Base-by-base conservation (phyloP, 257 asterid genomes). In the Schizonepeta tenuifolia region DNA sequence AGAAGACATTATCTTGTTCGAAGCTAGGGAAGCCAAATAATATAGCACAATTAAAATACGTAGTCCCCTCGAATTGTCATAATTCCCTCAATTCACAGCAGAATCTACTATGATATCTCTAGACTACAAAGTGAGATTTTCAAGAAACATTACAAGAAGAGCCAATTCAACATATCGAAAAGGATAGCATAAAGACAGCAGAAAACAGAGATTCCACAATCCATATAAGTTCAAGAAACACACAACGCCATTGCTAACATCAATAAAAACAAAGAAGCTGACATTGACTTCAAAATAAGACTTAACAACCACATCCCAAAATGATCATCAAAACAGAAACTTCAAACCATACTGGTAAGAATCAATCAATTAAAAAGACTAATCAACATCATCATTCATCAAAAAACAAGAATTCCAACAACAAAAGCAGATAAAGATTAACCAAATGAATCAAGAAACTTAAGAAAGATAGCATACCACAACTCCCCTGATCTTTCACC, bases 401-500 rank as follows among this genome's bases (percentile, higher is more conserved):
- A 15, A 26, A 26, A 26, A 18, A 51, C 63, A 74, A 62, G 28
- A 62, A 53, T 38, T 6, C 21, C 28, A 22, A 18, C 63, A 67
- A 44, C 1, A 63, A 72, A 20, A 68, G 20, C 70, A 67, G 35
- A 60, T 6, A 70, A 26, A 41, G 12, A 43, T 31, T 2, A 63
- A 31, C 24, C 12, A 51, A 44, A 41, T 3, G 5, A 46, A 76
- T 2, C 24, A 75, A 51, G 4, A 50, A 47, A 11, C 11, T 3
- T 35, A 5, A 12, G 20, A 47, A 77, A 60, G 33, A 62, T 12
- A 14, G 35, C 89, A 58, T 81, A 95, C 99, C 99, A 65, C 98
- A 95, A 57, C 94, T 83, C 73, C 93, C 92, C 80, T 95, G 99
- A 83, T 95, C 87, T 75, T 95, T 95, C 17, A 95, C 96, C 18